A percentile compares a stretch with the other conserved stretches of the same genome.
Conservation (phyloP, 139 green algal species). For the Tetradesmus obliquus region DNA sequence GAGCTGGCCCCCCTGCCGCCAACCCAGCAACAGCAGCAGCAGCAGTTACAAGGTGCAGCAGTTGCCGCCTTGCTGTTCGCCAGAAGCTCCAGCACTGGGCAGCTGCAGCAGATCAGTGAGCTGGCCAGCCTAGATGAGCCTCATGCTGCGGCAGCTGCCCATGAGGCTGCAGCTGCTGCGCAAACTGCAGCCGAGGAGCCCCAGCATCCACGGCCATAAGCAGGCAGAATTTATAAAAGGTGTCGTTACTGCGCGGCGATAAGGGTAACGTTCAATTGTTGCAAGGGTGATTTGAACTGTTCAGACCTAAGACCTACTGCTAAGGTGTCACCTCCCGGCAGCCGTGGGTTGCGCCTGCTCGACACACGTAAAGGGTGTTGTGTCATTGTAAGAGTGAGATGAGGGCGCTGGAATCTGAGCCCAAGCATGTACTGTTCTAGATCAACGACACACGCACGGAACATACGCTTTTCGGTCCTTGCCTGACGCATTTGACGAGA, state of each 20-base stretch:
- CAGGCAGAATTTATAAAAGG: too few species aligned
- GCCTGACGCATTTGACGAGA: not conserved
- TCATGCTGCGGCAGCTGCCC: not conserved
- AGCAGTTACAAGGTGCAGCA: not conserved
- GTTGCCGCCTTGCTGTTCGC: not conserved
- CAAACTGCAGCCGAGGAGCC: not conserved
- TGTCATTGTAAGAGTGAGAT: too few species aligned
- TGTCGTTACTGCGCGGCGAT: too few species aligned
- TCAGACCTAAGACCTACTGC: not conserved
- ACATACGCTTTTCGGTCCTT: not conserved
- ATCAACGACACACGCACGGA: not conserved
- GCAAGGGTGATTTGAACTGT: not conserved
- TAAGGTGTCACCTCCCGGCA: not conserved
- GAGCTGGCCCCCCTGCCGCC: too few species aligned
- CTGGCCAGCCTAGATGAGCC: not conserved
- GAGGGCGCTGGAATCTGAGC: not conserved
- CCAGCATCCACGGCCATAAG: too few species aligned
- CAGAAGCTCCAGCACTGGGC: not conserved
- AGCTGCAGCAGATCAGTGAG: not conserved
- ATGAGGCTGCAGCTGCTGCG: not conserved
- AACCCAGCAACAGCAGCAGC: not conserved
- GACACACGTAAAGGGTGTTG: too few species aligned
- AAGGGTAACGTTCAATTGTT: too few species aligned
- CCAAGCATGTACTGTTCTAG: not conserved
- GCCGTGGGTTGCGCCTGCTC: too few species aligned